Base-by-base conservation (phyloP, 2,329 filamentous ascomycete species). In the Calonectria pteridis region DNA sequence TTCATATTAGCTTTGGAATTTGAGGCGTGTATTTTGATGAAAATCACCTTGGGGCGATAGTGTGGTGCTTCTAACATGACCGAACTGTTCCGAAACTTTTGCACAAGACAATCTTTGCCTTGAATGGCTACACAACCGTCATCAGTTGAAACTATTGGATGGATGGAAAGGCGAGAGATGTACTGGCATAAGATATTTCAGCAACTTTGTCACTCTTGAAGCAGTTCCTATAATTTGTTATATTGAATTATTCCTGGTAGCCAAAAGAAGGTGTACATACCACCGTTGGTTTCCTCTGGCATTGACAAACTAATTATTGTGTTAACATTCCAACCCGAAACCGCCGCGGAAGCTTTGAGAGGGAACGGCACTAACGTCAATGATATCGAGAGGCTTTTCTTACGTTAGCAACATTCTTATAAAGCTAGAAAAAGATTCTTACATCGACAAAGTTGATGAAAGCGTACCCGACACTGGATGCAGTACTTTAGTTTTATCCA, bases 71-170 rank as follows among this genome's bases (percentile, higher is more conserved):
- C 96, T 0, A 96, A 88, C 95, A 98, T 98, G 35, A 99, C 95
- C 0, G 95, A 96, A 49, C 95, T 98, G 86, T 99, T 99, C 43
- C 97, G 93, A 82, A 99, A 99, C 82, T 98, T 98, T 83, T 97
- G 94, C 9, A 98, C 91, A 0, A 98, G 89, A 76, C 95, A 96
- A 81, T 98, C 95, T 76, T 94, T 93, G 58, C 97, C 97, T 86
- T 99, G 97, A 73, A 98, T 96, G 16, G 96, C 94, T 95, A 71
- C 51, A 63, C 26, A 16, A 13, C 70, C 67, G 65, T 86, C 69
- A 86, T 80, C 26, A 80, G 73, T 71, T 51, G 16, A 1, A 10
- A 5, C 6, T 14, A 16, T 0, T 9, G 5, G 18, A 6, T 4
- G 14, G 43, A 43, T n/a, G 9, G 3, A 3, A 3, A 5, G 4